These are phyloP conservation scores for Sphaerulina musiva DNA, from an alignment of 2,329 filamentous ascomycete species.

Conservation along the genomic window DNA sequence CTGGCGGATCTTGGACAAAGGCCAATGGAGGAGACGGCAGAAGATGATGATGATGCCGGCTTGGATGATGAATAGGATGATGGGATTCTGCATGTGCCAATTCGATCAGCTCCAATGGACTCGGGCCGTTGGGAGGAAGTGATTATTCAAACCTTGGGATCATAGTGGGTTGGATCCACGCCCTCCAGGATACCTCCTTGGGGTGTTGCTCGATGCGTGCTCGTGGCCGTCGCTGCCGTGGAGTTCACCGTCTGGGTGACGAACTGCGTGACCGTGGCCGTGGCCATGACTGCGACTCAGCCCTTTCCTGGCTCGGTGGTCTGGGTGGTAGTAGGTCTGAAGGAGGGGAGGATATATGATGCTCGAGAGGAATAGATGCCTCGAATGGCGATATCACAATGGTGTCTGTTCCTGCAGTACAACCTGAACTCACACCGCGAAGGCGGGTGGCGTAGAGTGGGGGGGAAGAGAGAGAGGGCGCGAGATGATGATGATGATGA, in stretches of 20 bases:
- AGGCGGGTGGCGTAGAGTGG: neutral
- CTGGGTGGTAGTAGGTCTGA: neutral
- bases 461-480: neutral
- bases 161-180: slow-evolving; percentile 61
- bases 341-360: neutral
- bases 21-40: slow-evolving; percentile 68
- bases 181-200: slow-evolving; percentile 69
- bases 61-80: slow-evolving; percentile 71
- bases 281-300: slow-evolving; percentile 15
- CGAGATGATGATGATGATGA: neutral
- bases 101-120: neutral
- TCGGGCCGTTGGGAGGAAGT: neutral
- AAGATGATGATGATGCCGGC: slow-evolving; percentile 67
- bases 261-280: slow-evolving; percentile 19
- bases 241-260: slow-evolving; percentile 19
- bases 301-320: neutral
- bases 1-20: slow-evolving; percentile 68
- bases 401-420: neutral
- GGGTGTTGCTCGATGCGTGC: slow-evolving; percentile 39
- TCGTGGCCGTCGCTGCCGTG: slow-evolving; percentile 21
- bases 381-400: neutral
- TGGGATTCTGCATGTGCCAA: slow-evolving; percentile 49
- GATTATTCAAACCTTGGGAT: slow-evolving; percentile 43
- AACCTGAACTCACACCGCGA: neutral
- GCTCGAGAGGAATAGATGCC: too few relatives aligned